Evolutionary conservation across 441 rosid genomes (phyloP).

Genomic region (Aleurites moluccanus): DNA sequence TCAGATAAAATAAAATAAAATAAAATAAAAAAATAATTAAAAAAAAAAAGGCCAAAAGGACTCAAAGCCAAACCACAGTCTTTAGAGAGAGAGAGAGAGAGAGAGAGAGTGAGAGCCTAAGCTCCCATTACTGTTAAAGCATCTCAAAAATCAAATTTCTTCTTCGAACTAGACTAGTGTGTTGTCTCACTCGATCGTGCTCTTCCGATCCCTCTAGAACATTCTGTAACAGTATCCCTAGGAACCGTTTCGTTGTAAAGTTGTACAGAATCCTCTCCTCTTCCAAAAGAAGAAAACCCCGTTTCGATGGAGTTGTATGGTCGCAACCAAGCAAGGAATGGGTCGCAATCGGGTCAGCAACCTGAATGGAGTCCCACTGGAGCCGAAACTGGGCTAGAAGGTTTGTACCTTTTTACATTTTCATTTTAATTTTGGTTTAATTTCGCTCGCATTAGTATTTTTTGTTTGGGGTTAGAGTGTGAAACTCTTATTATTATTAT

Average conservation of each 20-base stretch:
- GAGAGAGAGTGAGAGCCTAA: neutral
- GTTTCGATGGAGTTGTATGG: constrained; percentile 68
- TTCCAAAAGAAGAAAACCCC: constrained; percentile 16
- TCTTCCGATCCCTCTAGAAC: constrained; percentile 29
- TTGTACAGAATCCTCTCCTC: constrained; percentile 36
- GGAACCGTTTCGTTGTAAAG: constrained; percentile 12
- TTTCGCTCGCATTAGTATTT: constrained; percentile 28
- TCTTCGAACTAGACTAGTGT: constrained; percentile 16
- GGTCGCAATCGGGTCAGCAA: constrained; percentile 51
- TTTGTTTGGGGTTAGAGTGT: constrained; percentile 1
- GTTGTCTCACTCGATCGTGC: constrained; percentile 27
- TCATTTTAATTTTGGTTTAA: constrained; percentile 11
- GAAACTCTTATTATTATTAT: neutral
- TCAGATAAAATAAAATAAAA: too few relatives aligned
- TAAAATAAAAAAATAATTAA: neutral
- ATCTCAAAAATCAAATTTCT: constrained; percentile 10
- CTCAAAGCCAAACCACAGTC: constrained; percentile 8
- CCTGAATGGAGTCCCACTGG: constrained; percentile 55
- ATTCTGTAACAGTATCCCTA: constrained; percentile 11
- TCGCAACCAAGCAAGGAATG: constrained; percentile 50
- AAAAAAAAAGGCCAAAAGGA: neutral
- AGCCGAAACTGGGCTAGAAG: constrained; percentile 61
- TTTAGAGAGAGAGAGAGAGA: neutral
- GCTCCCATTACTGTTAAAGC: constrained; percentile 12
- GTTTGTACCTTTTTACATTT: constrained; percentile 30